Evolutionary conservation across 2,329 filamentous ascomycete species (phyloP), one percentile per base, ranked within the genome.

Genomic region (Tolypocladium capitatum): DNA sequence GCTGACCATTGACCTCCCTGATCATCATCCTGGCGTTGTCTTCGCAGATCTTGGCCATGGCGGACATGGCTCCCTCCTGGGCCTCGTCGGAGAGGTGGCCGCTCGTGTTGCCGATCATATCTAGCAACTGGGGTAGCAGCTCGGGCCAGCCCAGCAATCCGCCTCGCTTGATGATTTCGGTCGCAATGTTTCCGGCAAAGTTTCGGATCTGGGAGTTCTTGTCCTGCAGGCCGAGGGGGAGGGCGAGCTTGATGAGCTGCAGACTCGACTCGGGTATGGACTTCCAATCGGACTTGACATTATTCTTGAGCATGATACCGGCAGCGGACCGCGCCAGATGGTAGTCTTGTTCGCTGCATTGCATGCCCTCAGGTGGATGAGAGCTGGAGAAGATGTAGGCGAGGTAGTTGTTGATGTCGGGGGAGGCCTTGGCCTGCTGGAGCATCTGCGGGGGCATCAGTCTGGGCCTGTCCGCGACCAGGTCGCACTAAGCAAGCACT

Each of bases 371-470:
- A 43, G 84, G 79, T 45, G 74, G 71, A 53, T 81, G 74, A 48
- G 79, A 64, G 57, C 78, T 88, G 51, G 86, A 87, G 67, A 94
- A 87, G 52, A 98, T 78, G 67, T 86, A 96, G 56, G 87, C 86
- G 41, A 98, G 81, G 67, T 98, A 98, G 69, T 97, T 97, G 72
- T 94, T 91, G 72, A 96, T 86, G 65, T 97, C 91, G 44, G 90
- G 90, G 11, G 86, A 92, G 46, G 75, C 71, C 64, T 87, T 94
- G 51, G 91, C 92, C 70, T 94, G 86, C 55, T 80, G 75, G 58
- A 98, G 86, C 87, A 97, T 94, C 92, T 97, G 58, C 46, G 51
- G 44, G 49, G 44, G 46, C 46, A 32, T 54, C 45, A 55, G 50
- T 18, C 46, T 11, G 24, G 18, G 35, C 21, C 5, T 21, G 42